These are phyloP conservation scores for Populus deltoides DNA, from an alignment of 345 rosid genomes.

Conservation along the genomic window DNA sequence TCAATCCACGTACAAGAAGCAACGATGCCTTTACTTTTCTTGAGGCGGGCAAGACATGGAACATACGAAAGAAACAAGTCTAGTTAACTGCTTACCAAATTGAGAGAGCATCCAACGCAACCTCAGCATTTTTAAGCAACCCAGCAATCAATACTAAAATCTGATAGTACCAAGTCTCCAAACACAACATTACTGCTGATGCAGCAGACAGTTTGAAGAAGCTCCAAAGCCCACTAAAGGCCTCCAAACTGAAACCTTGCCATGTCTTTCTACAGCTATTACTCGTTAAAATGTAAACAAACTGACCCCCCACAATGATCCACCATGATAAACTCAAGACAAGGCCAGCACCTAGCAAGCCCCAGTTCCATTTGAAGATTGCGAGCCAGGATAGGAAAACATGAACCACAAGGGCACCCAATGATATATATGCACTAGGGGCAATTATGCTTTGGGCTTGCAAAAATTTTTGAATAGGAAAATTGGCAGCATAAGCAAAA, in stretches of 20 bases:
- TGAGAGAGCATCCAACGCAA: slow-evolving; percentile 25
- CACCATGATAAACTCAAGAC: slow-evolving; percentile 27
- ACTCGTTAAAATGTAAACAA: slow-evolving; percentile 13
- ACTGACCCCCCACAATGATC: slow-evolving; percentile 19
- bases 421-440: slow-evolving; percentile 26
- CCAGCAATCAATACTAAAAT: slow-evolving; percentile 28
- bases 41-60: neutral
- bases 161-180: slow-evolving; percentile 30
- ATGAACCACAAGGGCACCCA: slow-evolving; percentile 10
- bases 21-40: neutral
- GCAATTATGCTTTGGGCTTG: slow-evolving; percentile 27
- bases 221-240: slow-evolving; percentile 18
- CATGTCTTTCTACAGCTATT: slow-evolving; percentile 18
- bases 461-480: slow-evolving; percentile 49
- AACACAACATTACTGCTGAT: slow-evolving; percentile 28
- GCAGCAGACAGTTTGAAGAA: slow-evolving; percentile 28
- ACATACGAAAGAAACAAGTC: neutral
- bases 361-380: slow-evolving; percentile 16
- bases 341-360: slow-evolving; percentile 24
- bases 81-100: slow-evolving; percentile 10
- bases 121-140: slow-evolving; percentile 15
- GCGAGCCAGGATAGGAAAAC: slow-evolving; percentile 20
- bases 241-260: slow-evolving; percentile 18
- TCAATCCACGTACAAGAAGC: neutral
- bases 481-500: slow-evolving; percentile 40